Percentiles rank a stretch among this genome's conserved stretches.
Conservation (phyloP, 768 basidiomycete species). For the Arthromyces matolae region DNA sequence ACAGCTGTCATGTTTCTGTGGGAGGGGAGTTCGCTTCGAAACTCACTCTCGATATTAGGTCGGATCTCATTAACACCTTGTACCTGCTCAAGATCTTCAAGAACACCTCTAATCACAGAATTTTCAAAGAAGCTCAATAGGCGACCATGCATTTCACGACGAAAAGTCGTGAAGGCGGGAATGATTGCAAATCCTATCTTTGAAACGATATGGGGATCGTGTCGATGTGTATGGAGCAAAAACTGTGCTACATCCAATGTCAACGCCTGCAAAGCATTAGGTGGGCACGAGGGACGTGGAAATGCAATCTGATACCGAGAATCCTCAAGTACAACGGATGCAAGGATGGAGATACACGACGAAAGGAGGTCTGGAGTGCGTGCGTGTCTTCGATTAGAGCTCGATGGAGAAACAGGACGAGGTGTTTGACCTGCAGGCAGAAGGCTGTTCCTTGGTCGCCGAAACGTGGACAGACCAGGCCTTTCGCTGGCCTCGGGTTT, state of each 20-base stretch:
- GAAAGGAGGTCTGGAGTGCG: slow-evolving; percentile 52
- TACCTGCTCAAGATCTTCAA: slow-evolving; percentile 42
- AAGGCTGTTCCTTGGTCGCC: slow-evolving; percentile 40
- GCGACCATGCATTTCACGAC: slow-evolving; percentile 54
- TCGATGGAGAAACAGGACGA: slow-evolving; percentile 57
- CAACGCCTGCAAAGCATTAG: slow-evolving; percentile 71
- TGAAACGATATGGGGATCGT: slow-evolving; percentile 49
- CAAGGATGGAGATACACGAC: slow-evolving; percentile 55
- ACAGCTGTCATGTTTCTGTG: not conserved
- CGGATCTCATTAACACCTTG: slow-evolving; percentile 25
- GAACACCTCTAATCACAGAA: slow-evolving; percentile 48
- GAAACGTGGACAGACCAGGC: slow-evolving; percentile 38
- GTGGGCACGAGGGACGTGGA: slow-evolving; percentile 64
- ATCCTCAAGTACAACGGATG: slow-evolving; percentile 67
- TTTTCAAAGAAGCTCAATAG: slow-evolving; percentile 69
- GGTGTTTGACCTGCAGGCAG: slow-evolving; percentile 41
- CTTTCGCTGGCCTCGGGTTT: slow-evolving; percentile 21
- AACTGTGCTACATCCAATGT: slow-evolving; percentile 70
- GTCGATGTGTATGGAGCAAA: slow-evolving; percentile 52
- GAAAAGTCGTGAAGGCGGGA: slow-evolving; percentile 73
- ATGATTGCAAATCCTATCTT: slow-evolving; percentile 66
- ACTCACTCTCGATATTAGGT: slow-evolving; percentile 6
- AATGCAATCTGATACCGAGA: slow-evolving; percentile 60
- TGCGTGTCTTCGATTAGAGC: slow-evolving; percentile 24
- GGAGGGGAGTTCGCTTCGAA: not conserved